Base-by-base conservation (phyloP, 2,329 filamentous ascomycete genomes). In the Lachnellula suecica region DNA sequence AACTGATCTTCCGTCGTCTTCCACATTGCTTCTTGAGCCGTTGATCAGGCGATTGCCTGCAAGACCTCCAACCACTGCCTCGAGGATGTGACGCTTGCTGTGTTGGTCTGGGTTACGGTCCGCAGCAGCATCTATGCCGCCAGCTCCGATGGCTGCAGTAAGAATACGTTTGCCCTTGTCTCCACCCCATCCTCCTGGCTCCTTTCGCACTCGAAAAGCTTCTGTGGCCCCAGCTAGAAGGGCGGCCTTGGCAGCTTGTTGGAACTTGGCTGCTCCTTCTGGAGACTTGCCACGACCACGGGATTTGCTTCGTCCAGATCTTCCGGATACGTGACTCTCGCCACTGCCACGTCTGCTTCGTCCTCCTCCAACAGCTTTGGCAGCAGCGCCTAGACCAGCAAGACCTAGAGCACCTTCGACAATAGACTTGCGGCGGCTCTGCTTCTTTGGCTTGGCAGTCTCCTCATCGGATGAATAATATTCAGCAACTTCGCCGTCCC, bases 151-250 rank as follows among this genome's bases (percentile, higher is more conserved):
- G 23, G 93, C 93, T 44, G 91, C 92, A 20, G 93, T 97, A 44
- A 96, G 81, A 54, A 97, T 83, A 47, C 93, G 90, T 75, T 91
- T 94, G 60, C 91, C 90, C 73, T 97, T 97, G 58, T 89, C 88
- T 34, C 92, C 93, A 58, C 86, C 88, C 91, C 92, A 97, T 40
- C 87, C 83, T 49, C 93, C 93, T 2, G 91, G 88, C 57, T 94
- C 88, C 65, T 93, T 96, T 68, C 92, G 86, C 51, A 91, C 86
- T 56, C 90, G 87, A 78, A 96, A 96, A 38, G 93, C 93, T 71
- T 97, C 92, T 49, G 91, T 88, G 37, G 92, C 93, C 63, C 91
- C 93, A 25, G 93, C 92, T 43, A 96, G 82, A 35, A 97, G 78
- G 19, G 92, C 94, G 29, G 93, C 92, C 76, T 94, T 93, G 68